These are phyloP conservation scores for Ogataea kodamae DNA, from an alignment of 805 yeast species.

Conservation along the genomic window DNA sequence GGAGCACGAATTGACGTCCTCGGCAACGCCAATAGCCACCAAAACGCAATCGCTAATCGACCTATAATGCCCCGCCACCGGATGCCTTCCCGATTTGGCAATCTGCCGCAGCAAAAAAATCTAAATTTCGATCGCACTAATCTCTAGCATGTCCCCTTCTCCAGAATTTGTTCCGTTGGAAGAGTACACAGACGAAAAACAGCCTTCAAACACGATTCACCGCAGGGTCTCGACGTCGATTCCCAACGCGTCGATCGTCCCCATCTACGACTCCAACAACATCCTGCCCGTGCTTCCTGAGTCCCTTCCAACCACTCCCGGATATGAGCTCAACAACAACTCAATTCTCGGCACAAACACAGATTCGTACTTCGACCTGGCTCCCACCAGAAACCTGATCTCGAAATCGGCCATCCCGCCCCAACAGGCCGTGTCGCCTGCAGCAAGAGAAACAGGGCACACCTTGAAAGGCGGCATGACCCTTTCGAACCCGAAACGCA, in stretches of 20 bases:
- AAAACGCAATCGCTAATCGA: constrained; percentile 4
- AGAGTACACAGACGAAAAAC: too few species aligned
- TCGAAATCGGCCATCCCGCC: constrained; percentile 5
- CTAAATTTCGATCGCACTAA: too few species aligned
- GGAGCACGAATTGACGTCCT: constrained; percentile 2
- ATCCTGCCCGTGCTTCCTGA: constrained; percentile 40
- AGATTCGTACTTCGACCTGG: constrained; percentile 22
- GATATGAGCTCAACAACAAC: constrained; percentile 29
- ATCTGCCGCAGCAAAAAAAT: constrained; percentile 6
- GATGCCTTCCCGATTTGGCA: constrained; percentile 7
- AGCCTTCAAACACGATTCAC: too few species aligned
- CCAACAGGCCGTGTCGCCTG: not conserved
- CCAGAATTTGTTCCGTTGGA: too few species aligned
- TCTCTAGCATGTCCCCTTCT: too few species aligned
- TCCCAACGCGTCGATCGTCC: constrained; percentile 3
- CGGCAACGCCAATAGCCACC: not conserved
- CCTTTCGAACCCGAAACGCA: constrained; percentile 40
- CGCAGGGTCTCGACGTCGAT: constrained; percentile 9
- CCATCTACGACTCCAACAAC: constrained; percentile 8
- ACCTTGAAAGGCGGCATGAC: constrained; percentile 34
- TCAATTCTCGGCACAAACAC: constrained; percentile 1
- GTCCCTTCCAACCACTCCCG: constrained; percentile 41
- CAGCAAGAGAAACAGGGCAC: not conserved
- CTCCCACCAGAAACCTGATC: constrained; percentile 7
- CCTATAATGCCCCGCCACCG: constrained; percentile 3